Conservation (phyloP, 2,329 filamentous ascomycete species). For the Triangularia setosa region DNA sequence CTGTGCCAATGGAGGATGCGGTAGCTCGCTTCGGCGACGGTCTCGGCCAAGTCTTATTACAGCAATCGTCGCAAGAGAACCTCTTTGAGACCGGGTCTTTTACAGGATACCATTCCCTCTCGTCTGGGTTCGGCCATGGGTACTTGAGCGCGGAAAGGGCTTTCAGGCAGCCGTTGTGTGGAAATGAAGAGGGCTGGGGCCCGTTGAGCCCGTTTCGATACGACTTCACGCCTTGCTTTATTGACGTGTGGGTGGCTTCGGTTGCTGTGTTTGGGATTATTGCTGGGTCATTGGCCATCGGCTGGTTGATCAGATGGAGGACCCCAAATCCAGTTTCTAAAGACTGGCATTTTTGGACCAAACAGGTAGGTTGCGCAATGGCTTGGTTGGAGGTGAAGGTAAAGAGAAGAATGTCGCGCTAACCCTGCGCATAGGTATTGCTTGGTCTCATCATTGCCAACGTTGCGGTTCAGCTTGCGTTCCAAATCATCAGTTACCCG, state of each 20-base stretch:
- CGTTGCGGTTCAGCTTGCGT: slow-evolving; percentile 65
- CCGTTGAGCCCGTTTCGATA: slow-evolving; percentile 82
- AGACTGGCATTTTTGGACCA: slow-evolving; percentile 90
- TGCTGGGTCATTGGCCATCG: slow-evolving; percentile 71
- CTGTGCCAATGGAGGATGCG: slow-evolving; percentile 34
- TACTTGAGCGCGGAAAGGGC: slow-evolving; percentile 55
- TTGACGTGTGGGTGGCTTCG: slow-evolving; percentile 80
- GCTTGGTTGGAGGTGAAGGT: slow-evolving; percentile 1
- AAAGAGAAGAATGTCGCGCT: slow-evolving; percentile 13
- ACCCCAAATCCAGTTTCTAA: slow-evolving; percentile 64
- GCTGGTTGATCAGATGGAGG: slow-evolving; percentile 71
- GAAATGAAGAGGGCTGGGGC: slow-evolving; percentile 91
- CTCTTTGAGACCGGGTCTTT: slow-evolving; percentile 57
- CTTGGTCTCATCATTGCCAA: slow-evolving; percentile 65
- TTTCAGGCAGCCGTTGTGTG: slow-evolving; percentile 70
- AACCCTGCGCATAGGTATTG: slow-evolving; percentile 40
- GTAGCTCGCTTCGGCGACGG: slow-evolving; percentile 30
- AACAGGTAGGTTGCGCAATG: slow-evolving; percentile 61
- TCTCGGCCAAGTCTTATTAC: slow-evolving; percentile 17
- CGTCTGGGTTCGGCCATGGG: slow-evolving; percentile 46
- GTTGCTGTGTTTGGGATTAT: slow-evolving; percentile 78
- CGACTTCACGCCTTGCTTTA: slow-evolving; percentile 96
- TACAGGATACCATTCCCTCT: slow-evolving; percentile 51
- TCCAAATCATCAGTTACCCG: slow-evolving; percentile 70
- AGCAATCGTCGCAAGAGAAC: slow-evolving; percentile 38